Evolutionary conservation across 306 rosid genomes (phyloP).

Genomic region (Pyrus betulifolia): DNA sequence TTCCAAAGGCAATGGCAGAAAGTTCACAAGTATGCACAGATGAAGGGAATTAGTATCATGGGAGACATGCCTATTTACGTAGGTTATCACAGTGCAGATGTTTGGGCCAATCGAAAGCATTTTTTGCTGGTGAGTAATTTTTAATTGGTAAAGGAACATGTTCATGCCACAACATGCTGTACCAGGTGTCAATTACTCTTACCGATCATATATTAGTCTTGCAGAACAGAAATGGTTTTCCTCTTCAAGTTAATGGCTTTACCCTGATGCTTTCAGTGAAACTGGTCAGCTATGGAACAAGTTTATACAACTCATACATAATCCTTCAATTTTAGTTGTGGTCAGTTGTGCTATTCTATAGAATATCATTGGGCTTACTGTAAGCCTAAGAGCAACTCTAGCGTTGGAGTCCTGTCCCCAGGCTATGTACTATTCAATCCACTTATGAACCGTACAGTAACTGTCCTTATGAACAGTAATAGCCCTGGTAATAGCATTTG

Average conservation of each 20-base stretch:
- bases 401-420: no score
- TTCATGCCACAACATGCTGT: conserved; percentile 6
- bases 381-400: not conserved
- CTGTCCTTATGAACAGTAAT: no score
- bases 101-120: conserved; percentile 91
- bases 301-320: conserved; percentile 21
- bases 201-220: conserved; percentile 20
- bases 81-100: conserved; percentile 98
- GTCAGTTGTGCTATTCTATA: conserved; percentile 5
- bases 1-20: conserved; percentile 97
- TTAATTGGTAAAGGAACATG: conserved; percentile 8
- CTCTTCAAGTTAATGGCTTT: conserved; percentile 85
- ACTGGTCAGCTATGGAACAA: conserved; percentile 99
- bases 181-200: not conserved
- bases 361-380: conserved; percentile 5
- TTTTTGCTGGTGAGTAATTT: conserved; percentile 62
- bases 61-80: conserved; percentile 99
- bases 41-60: conserved; percentile 74
- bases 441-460: no score
- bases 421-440: no score
- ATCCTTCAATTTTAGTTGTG: not conserved
- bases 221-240: conserved; percentile 84
- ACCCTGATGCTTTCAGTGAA: conserved; percentile 97
- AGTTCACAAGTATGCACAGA: conserved; percentile 64
- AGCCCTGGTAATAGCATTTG: no score